phyloP scores from a whole-genome alignment of 768 basidiomycete species.

The Suillus occidentalis region DNA sequence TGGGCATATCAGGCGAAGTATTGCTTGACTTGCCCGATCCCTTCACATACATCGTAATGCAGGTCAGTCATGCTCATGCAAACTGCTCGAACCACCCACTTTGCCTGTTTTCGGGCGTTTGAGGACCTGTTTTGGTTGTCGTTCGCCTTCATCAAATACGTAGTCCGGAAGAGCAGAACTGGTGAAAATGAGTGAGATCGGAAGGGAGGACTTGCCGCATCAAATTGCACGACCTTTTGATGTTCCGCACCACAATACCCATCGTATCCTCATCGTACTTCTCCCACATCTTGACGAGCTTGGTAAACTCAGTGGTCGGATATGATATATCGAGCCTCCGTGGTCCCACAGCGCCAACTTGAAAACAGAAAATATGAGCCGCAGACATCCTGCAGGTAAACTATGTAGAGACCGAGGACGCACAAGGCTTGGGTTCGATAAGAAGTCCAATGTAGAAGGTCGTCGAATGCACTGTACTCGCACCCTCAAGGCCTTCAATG shows the following conservation, averaged over 20 bases:
- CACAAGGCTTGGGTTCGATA: conserved; percentile 89
- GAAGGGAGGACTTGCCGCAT: conserved; percentile 15
- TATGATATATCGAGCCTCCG: conserved; percentile 94
- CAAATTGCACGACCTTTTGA: conserved; percentile 66
- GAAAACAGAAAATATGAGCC: conserved; percentile 10
- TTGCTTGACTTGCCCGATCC: conserved; percentile 60
- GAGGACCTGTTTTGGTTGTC: conserved; percentile 64
- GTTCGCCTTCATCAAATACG: conserved; percentile 80
- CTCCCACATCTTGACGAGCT: conserved; percentile 94
- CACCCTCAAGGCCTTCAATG: conserved; percentile 72
- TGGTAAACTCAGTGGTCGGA: conserved; percentile 93
- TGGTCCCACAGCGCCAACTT: conserved; percentile 76
- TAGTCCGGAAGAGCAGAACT: conserved; percentile 80
- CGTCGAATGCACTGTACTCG: conserved; percentile 87
- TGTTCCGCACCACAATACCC: conserved; percentile 93
- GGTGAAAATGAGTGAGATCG: conserved; percentile 22
- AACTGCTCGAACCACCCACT: conserved; percentile 39
- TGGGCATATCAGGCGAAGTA: conserved; percentile 68
- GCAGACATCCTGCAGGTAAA: conserved; percentile 19
- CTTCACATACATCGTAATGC: conserved; percentile 39
- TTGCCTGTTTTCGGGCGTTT: conserved; percentile 71
- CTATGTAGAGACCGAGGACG: conserved; percentile 31
- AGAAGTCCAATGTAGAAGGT: conserved; percentile 95
- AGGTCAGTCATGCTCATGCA: conserved; percentile 26
- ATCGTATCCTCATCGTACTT: conserved; percentile 88